These are phyloP conservation scores for Ambrosiella beaveri DNA, from an alignment of 2,329 filamentous ascomycete species.

Conservation along the genomic window DNA sequence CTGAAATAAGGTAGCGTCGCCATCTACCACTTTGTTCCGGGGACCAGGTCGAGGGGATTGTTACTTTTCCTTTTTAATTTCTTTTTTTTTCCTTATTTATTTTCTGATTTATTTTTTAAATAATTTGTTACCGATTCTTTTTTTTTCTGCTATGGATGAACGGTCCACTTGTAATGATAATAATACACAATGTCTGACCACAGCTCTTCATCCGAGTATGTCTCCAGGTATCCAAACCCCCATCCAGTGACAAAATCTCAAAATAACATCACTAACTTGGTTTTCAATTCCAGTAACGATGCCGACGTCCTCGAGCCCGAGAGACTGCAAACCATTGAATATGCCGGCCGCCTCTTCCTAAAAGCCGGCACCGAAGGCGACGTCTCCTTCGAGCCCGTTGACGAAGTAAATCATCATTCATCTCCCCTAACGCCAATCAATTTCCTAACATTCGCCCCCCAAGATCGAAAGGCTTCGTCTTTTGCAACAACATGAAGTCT, in stretches of 20 bases:
- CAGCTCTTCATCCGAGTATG: not conserved
- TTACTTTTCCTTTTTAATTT: not conserved
- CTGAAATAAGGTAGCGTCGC: not conserved
- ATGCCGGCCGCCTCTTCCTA: slow-evolving; percentile 1
- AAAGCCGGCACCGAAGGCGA: not conserved
- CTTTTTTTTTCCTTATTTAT: not conserved
- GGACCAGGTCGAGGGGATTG: not conserved
- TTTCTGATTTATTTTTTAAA: not conserved
- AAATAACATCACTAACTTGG: no score
- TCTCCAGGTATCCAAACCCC: no score
- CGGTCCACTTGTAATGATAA: not conserved
- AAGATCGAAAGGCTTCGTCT: slow-evolving; percentile 1
- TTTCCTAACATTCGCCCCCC: not conserved
- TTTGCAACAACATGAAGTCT: slow-evolving; percentile 1
- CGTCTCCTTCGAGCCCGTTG: slow-evolving; percentile 9
- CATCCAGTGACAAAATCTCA: no score
- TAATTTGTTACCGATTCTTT: not conserved
- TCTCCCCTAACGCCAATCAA: not conserved
- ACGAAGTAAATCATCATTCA: slow-evolving; percentile 1
- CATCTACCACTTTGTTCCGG: not conserved
- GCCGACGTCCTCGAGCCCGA: not conserved
- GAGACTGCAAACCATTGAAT: not conserved
- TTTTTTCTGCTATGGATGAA: not conserved
- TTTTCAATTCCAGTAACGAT: not conserved
- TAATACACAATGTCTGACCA: not conserved